Percentiles rank a stretch among this genome's conserved stretches.
phyloP scores from a whole-genome alignment of 495 filamentous ascomycete species.

The Xylaria castorea region DNA sequence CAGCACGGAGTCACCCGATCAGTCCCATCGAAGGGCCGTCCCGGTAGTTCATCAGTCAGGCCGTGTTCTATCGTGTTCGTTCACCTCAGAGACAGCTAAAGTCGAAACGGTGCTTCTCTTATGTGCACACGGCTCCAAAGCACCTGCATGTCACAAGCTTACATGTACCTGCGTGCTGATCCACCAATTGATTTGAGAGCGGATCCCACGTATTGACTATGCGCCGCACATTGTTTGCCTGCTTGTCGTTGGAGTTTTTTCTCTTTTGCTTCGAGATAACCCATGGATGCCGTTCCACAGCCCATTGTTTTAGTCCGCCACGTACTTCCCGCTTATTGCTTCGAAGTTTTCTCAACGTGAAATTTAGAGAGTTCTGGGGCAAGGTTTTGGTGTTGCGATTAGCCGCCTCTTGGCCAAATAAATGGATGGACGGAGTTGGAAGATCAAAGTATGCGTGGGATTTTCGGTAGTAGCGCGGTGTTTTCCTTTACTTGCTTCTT shows the following conservation, averaged over 20 bases:
- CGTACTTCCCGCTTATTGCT: slow-evolving; percentile 12
- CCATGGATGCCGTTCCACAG: slow-evolving; percentile 42
- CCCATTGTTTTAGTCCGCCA: slow-evolving; percentile 1
- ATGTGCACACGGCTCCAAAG: not conserved
- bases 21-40: slow-evolving; percentile 60
- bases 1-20: slow-evolving; percentile 63
- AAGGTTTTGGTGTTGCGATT: slow-evolving; percentile 8
- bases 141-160: not conserved
- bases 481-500: not conserved
- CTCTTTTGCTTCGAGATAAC: slow-evolving; percentile 32
- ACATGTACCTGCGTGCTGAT: not conserved
- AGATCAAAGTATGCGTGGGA: slow-evolving; percentile 1
- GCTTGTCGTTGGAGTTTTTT: slow-evolving; percentile 26
- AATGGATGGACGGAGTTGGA: slow-evolving; percentile 19
- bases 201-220: not conserved
- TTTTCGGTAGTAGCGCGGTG: not conserved
- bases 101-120: slow-evolving; percentile 24
- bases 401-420: slow-evolving; percentile 29
- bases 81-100: slow-evolving; percentile 23
- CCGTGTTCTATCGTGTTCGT: not conserved
- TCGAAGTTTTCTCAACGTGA: not conserved
- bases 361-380: not conserved
- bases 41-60: slow-evolving; percentile 27
- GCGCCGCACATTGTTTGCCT: slow-evolving; percentile 25
- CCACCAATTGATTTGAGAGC: not conserved